A percentile compares a stretch with the other conserved stretches of the same genome.
These are phyloP conservation scores for Heterobasidion irregulare DNA, from an alignment of 1,284 basidiomycete species.

Conservation along the genomic window DNA sequence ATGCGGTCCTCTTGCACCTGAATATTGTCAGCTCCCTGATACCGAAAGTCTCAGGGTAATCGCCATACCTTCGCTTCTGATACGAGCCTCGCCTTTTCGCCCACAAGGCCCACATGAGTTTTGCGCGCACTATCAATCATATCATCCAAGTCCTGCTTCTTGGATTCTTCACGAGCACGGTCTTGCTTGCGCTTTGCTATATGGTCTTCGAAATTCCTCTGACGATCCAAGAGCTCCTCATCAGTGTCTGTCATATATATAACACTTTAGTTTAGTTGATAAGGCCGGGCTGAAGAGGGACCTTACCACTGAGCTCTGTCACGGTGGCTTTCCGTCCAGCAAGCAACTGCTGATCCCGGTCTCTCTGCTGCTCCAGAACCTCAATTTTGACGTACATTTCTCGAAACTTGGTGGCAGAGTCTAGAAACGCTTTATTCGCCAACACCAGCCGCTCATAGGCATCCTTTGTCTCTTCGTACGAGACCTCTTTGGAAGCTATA, in stretches of 20 bases:
- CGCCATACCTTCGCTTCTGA: constrained; percentile 54
- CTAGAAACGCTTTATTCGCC: constrained; percentile 78
- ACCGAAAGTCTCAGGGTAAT: not conserved
- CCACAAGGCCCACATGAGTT: constrained; percentile 47
- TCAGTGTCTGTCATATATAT: constrained; percentile 54
- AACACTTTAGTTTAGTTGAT: not conserved
- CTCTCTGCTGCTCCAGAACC: constrained; percentile 57
- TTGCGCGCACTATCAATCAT: constrained; percentile 44
- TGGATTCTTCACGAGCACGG: constrained; percentile 35
- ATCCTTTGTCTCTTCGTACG: constrained; percentile 65
- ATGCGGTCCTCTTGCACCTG: constrained; percentile 77
- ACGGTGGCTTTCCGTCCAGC: constrained; percentile 26
- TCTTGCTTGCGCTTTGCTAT: constrained; percentile 47
- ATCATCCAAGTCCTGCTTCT: constrained; percentile 57
- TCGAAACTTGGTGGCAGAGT: constrained; percentile 78
- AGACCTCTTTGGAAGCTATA: constrained; percentile 67
- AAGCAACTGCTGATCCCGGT: constrained; percentile 45
- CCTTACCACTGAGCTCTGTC: not conserved
- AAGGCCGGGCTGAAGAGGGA: no score
- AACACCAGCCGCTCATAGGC: constrained; percentile 62
- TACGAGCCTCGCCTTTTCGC: constrained; percentile 50
- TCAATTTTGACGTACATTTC: constrained; percentile 75
- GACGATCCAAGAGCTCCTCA: constrained; percentile 63
- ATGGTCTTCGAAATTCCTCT: constrained; percentile 68
- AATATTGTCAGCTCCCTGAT: not conserved